A percentile compares a stretch with the other conserved stretches of the same genome.
These are phyloP conservation scores for Globisporangium rhizosaccharum DNA, from an alignment of 352 stramenopile species.

Conservation along the genomic window DNA sequence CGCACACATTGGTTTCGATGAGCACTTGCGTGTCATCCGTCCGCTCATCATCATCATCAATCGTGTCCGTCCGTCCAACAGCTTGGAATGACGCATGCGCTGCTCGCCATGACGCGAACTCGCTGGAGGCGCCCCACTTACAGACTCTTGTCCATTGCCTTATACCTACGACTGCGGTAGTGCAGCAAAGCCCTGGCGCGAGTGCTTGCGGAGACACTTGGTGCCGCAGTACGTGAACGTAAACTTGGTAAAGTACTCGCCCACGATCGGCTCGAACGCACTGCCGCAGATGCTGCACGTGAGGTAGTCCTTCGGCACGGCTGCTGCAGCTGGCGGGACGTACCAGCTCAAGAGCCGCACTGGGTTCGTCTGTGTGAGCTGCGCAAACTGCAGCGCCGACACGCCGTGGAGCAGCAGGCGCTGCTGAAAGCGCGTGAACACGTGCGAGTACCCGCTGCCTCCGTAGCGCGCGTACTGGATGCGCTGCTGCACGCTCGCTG, in stretches of 20 bases:
- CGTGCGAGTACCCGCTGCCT: conserved; percentile 60
- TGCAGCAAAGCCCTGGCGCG: conserved; percentile 41
- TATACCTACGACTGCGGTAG: background rate
- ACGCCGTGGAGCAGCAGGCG: conserved; percentile 28
- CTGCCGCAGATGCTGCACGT: conserved; percentile 68
- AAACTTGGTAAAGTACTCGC: conserved; percentile 87
- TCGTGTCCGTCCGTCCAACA: background rate
- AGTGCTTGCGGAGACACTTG: conserved; percentile 79
- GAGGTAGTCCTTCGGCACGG: conserved; percentile 67
- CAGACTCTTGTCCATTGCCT: too few species aligned
- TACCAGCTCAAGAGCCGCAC: conserved; percentile 61
- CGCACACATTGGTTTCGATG: too few species aligned
- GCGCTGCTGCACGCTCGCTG: conserved; percentile 53
- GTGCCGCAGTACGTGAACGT: conserved; percentile 76
- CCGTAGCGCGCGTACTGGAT: conserved; percentile 68
- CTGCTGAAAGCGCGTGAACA: conserved; percentile 43
- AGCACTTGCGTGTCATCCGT: too few species aligned
- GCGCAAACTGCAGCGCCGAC: conserved; percentile 30
- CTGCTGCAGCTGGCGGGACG: conserved; percentile 35
- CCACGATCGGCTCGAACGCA: conserved; percentile 77
- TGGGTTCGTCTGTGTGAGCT: conserved; percentile 38
- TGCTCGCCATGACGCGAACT: background rate
- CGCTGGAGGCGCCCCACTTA: too few species aligned
- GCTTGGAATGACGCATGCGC: background rate
- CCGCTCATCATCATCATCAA: too few species aligned